phyloP scores from a whole-genome alignment of 2,329 filamentous ascomycete genomes.

The Parastagonospora nodorum region DNA sequence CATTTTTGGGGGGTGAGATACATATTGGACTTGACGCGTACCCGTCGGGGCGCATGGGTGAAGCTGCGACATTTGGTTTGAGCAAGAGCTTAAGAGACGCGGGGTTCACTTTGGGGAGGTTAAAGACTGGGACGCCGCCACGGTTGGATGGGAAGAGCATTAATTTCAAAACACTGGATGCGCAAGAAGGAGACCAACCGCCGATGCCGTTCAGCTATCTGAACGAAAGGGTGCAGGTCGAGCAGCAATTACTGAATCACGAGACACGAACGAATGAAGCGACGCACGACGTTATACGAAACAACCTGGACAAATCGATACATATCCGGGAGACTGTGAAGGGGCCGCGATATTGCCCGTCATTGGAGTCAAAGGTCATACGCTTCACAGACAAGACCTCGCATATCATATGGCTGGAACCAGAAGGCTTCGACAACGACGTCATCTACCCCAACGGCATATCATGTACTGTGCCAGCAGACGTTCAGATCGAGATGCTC shows the following conservation, averaged over 20 bases:
- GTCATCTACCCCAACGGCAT: slow-evolving; percentile 96
- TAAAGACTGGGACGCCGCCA: slow-evolving; percentile 96
- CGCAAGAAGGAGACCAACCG: slow-evolving; percentile 81
- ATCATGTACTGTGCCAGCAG: slow-evolving; percentile 92
- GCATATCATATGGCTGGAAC: slow-evolving; percentile 96
- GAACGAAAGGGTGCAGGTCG: slow-evolving; percentile 75
- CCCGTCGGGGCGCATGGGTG: slow-evolving; percentile 89
- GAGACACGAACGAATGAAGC: slow-evolving; percentile 83
- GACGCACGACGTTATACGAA: slow-evolving; percentile 81
- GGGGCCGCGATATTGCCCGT: slow-evolving; percentile 93
- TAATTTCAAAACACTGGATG: slow-evolving; percentile 72
- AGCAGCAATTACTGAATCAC: slow-evolving; percentile 84
- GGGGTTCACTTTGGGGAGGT: slow-evolving; percentile 83
- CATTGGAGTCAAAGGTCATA: slow-evolving; percentile 90
- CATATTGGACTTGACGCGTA: slow-evolving; percentile 87
- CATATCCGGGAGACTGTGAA: slow-evolving; percentile 96
- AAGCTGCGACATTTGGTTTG: slow-evolving; percentile 88
- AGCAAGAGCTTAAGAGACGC: slow-evolving; percentile 89
- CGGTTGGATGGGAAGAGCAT: slow-evolving; percentile 82
- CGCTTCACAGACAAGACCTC: slow-evolving; percentile 78
- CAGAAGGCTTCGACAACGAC: slow-evolving; percentile 88
- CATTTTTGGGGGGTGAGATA: slow-evolving; percentile 93
- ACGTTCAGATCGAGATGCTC: slow-evolving; percentile 84
- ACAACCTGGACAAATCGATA: slow-evolving; percentile 92
- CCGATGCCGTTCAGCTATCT: slow-evolving; percentile 92